Percentiles rank a stretch among this genome's conserved stretches.
Evolutionary conservation across 495 filamentous ascomycete species (phyloP).

Genomic region (Neurospora cerealis): DNA sequence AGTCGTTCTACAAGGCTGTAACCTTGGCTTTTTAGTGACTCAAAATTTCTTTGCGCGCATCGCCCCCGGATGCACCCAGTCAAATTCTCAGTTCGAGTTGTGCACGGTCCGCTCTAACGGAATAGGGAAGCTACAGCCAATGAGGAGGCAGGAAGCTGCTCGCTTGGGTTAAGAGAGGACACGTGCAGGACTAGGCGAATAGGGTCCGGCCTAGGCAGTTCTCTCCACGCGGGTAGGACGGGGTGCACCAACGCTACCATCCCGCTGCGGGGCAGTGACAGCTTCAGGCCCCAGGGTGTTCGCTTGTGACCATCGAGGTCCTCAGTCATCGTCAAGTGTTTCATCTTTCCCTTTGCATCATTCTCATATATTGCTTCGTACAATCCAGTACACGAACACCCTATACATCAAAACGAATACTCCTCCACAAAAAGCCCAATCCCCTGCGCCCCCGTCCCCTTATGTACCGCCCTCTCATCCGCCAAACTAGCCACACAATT

Average conservation of each 20-base stretch:
- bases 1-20: neutral
- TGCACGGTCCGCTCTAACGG: rapidly evolving
- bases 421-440: constrained; percentile 43
- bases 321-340: neutral
- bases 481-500: constrained; percentile 59
- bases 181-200: neutral
- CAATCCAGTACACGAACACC: neutral
- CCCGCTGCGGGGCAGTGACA: neutral
- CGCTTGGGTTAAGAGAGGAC: neutral
- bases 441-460: constrained; percentile 82
- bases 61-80: neutral
- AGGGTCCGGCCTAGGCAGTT: neutral
- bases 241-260: neutral
- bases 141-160: neutral
- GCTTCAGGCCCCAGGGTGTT: neutral
- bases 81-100: neutral
- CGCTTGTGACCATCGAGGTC: neutral
- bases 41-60: neutral
- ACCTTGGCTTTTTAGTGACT: neutral
- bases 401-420: constrained; percentile 28
- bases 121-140: neutral
- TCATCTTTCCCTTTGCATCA: neutral
- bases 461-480: constrained; percentile 83
- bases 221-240: neutral
- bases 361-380: neutral